Percentiles rank a stretch among this genome's conserved stretches.
phyloP scores from a whole-genome alignment of 805 yeast genomes.

The Yarrowia sp. region DNA sequence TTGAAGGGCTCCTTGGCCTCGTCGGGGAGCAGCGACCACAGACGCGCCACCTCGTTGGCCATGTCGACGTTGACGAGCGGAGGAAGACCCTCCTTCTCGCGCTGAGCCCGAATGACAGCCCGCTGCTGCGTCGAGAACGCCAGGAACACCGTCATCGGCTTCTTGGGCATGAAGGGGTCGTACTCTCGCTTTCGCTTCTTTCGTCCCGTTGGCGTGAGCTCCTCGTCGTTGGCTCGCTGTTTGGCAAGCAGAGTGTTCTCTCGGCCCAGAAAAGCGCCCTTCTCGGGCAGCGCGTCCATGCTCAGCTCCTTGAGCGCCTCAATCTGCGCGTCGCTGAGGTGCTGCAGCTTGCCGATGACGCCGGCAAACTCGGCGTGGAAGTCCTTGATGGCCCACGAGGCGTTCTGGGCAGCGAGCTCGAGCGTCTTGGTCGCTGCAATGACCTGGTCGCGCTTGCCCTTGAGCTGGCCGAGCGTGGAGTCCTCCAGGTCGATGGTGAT shows the following conservation, averaged over 20 bases:
- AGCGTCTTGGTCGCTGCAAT: slow-evolving; percentile 11
- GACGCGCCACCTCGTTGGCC: slow-evolving; percentile 71
- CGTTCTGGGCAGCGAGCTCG: slow-evolving; percentile 13
- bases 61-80: slow-evolving; percentile 72
- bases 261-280: background rate
- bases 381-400: slow-evolving; percentile 20
- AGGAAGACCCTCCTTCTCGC: slow-evolving; percentile 56
- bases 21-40: slow-evolving; percentile 71
- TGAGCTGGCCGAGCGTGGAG: slow-evolving; percentile 18
- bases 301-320: slow-evolving; percentile 13
- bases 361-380: slow-evolving; percentile 19
- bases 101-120: slow-evolving; percentile 65
- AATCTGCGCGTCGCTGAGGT: background rate
- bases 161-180: slow-evolving; percentile 95
- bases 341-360: slow-evolving; percentile 4
- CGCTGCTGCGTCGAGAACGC: slow-evolving; percentile 73
- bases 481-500: slow-evolving; percentile 9
- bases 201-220: slow-evolving; percentile 12
- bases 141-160: slow-evolving; percentile 86
- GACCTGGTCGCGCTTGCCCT: slow-evolving; percentile 20
- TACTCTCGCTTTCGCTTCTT: slow-evolving; percentile 28
- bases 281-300: slow-evolving; percentile 2
- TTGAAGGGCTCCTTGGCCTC: slow-evolving; percentile 32
- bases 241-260: background rate
- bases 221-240: background rate